Conservation (phyloP, 2,329 filamentous ascomycete species). For the Dactylellina cionopaga region DNA sequence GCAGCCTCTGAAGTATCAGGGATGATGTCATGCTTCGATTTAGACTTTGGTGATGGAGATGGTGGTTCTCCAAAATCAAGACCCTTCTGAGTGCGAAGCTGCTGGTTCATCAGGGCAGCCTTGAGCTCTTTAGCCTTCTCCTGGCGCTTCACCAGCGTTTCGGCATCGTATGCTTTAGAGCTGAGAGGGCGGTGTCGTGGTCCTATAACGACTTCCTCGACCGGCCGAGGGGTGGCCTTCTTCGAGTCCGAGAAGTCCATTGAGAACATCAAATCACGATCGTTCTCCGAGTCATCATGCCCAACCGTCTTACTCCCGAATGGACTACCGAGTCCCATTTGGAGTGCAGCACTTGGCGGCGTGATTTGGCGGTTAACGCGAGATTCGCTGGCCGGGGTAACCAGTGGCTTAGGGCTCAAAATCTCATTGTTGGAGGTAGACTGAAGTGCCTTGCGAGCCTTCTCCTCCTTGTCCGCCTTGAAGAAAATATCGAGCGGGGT, state of each 20-base stretch:
- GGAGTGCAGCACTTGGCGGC: conserved; percentile 45
- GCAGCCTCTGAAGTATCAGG: conserved; percentile 19
- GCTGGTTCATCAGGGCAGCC: conserved; percentile 34
- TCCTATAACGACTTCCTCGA: conserved; percentile 36
- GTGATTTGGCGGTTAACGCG: conserved; percentile 41
- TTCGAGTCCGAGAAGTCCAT: conserved; percentile 48
- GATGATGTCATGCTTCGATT: not conserved
- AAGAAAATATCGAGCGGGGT: conserved; percentile 87
- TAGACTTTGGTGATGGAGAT: conserved; percentile 38
- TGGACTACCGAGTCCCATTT: conserved; percentile 32
- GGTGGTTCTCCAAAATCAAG: conserved; percentile 19
- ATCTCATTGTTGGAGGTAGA: conserved; percentile 45
- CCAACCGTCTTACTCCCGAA: conserved; percentile 32
- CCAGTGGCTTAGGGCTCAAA: conserved; percentile 52
- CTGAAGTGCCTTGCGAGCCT: conserved; percentile 64
- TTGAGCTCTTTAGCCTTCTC: conserved; percentile 48
- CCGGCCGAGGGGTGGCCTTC: conserved; percentile 28
- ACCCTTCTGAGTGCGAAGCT: conserved; percentile 9
- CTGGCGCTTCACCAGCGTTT: conserved; percentile 45
- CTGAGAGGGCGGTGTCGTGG: conserved; percentile 46
- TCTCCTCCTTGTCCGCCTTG: conserved; percentile 83
- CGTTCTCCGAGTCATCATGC: conserved; percentile 30
- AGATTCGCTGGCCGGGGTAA: conserved; percentile 46
- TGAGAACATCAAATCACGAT: conserved; percentile 38
- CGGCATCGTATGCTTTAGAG: conserved; percentile 32